Conservation (phyloP, 139 green algal genomes). For the Mesostigma viride region DNA sequence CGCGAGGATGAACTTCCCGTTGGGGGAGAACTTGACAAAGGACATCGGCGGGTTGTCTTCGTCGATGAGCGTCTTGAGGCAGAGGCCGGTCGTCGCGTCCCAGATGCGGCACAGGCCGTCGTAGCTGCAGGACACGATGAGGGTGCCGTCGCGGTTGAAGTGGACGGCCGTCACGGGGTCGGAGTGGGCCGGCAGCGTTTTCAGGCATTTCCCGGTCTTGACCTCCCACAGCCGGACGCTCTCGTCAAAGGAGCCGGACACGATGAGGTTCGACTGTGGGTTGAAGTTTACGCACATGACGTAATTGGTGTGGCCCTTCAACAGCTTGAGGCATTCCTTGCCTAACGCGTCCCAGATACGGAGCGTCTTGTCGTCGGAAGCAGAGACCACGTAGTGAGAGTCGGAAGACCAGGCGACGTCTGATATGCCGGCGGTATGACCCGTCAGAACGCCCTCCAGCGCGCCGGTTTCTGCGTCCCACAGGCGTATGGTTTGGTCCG, state of each 20-base stretch:
- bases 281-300: conserved; percentile 75
- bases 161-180: conserved; percentile 73
- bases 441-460: conserved; percentile 28
- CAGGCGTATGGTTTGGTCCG: conserved; percentile 54
- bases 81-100: conserved; percentile 57
- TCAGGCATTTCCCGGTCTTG: conserved; percentile 44
- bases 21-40: conserved; percentile 70
- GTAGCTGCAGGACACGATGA: conserved; percentile 60
- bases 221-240: conserved; percentile 78
- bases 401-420: conserved; percentile 67
- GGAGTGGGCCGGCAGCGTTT: conserved; percentile 71
- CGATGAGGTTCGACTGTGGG: conserved; percentile 58
- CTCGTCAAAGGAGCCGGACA: conserved; percentile 81
- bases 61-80: conserved; percentile 68
- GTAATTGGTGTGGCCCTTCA: conserved; percentile 70
- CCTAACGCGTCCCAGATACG: conserved; percentile 52
- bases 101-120: conserved; percentile 55
- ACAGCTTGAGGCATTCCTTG: conserved; percentile 18
- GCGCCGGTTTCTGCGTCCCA: conserved; percentile 48
- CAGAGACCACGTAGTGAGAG: conserved; percentile 42
- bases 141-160: conserved; percentile 59
- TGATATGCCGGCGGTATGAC: conserved; percentile 41
- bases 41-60: conserved; percentile 55
- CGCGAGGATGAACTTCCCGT: conserved; percentile 45
- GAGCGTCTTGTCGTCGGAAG: conserved; percentile 50